Base-by-base conservation (phyloP, 352 stramenopile species). In the Globisporangium carolinianum region DNA sequence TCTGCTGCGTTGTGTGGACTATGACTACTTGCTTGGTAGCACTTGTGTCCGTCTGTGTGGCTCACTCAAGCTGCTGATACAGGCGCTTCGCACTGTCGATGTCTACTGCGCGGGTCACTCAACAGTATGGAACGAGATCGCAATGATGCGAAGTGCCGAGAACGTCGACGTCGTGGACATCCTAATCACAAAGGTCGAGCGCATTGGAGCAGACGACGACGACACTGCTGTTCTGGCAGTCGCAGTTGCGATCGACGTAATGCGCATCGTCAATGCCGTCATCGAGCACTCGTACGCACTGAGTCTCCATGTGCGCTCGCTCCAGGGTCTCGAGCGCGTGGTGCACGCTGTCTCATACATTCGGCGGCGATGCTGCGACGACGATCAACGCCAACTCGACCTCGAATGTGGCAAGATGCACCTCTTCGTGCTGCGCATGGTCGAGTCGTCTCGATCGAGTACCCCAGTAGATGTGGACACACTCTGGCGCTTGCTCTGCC, bases 401-500 rank as follows among this genome's bases (percentile, higher is more conserved):
- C 15, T 46, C 6, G 51, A 63, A 14, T 59, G 51, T 38, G 42
- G 39, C 4, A 51, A 51, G 43, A 41, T 17, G 37, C 56, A 48
- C 7, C n/a, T 46, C 8, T 55, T 51, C 10, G n/a, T 61, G 5
- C 48, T 61, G 1, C 48, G 56, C 2, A 11, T 37, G 4, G 35
- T 15, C 3, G 11, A 10, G 6, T 15, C 32, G 8, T 14, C 49
- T 6, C 3, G 1, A 9, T 0, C 0, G 8, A 10, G 11, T 14
- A 8, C 24, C 14, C 35, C 38, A 37, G n/a, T 38, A n/a, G 32
- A 56, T 24, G 9, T n/a, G 6, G 15, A 14, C 5, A 36, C 18
- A 11, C 15, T 61, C 24, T 61, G 56, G 56, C 17, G 37, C n/a
- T n/a, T 51, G 39, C 56, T 61, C n/a, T 43, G 5, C 39, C 32